Percentiles rank a stretch among this genome's conserved stretches.
Conservation (phyloP, 352 stramenopile genomes). For the Phytophthora idaei region DNA sequence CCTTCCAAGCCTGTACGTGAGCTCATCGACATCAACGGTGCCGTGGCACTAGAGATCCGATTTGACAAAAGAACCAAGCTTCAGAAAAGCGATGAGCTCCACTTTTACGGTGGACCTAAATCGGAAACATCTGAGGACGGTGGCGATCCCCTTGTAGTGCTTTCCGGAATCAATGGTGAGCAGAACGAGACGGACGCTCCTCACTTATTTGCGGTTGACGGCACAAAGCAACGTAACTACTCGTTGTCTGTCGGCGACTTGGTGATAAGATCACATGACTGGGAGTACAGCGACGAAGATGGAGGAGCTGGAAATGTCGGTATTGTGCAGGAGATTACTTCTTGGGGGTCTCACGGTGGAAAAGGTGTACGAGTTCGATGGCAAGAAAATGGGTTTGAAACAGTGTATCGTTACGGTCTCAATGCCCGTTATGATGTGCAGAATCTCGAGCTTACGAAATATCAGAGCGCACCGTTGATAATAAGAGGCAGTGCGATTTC, state of each 20-base stretch:
- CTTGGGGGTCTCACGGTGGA: constrained; percentile 53
- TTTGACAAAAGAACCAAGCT: constrained; percentile 71
- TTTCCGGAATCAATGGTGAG: constrained; percentile 48
- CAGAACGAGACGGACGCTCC: constrained; percentile 32
- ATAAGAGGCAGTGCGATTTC: constrained; percentile 49
- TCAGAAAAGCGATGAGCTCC: constrained; percentile 32
- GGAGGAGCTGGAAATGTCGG: constrained; percentile 64
- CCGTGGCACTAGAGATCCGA: constrained; percentile 68
- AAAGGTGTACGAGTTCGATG: constrained; percentile 68
- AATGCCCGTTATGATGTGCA: constrained; percentile 70
- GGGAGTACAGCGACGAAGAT: constrained; percentile 79
- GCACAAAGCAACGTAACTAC: constrained; percentile 26
- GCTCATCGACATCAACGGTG: constrained; percentile 47
- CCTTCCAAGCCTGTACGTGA: constrained; percentile 13
- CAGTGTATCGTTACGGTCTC: constrained; percentile 70
- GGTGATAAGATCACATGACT: constrained; percentile 69
- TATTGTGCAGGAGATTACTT: constrained; percentile 56
- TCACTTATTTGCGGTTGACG: constrained; percentile 49
- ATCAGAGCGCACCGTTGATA: constrained; percentile 44
- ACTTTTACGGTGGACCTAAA: constrained; percentile 21
- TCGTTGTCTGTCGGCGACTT: constrained; percentile 51
- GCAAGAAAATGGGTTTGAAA: constrained; percentile 39
- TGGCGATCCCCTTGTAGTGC: constrained; percentile 6
- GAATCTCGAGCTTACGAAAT: constrained; percentile 18
- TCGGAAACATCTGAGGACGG: not conserved